Conservation (phyloP, 257 asterid species). For the Scutellaria minor region DNA sequence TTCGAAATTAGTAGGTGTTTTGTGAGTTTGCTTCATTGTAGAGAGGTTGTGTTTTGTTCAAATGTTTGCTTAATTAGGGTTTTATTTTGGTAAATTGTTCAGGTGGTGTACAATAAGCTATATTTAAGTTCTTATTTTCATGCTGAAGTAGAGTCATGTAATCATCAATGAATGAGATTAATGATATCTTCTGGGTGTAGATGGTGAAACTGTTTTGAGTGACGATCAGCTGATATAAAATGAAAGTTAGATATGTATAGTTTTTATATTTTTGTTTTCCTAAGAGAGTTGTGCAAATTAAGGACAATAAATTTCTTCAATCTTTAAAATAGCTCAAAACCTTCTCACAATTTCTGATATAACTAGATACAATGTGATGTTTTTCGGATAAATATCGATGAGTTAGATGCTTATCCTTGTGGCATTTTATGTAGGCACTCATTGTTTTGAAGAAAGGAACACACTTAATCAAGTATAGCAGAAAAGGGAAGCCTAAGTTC, state of each 20-base stretch:
- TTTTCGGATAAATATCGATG: not conserved
- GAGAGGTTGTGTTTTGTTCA: not conserved
- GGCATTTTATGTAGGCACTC: constrained; percentile 57
- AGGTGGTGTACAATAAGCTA: not conserved
- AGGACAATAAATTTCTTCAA: not conserved
- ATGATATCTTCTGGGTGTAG: not conserved
- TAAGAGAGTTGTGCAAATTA: not conserved
- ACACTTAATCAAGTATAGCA: constrained; percentile 89
- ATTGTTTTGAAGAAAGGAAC: constrained; percentile 93
- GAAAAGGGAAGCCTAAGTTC: constrained; percentile 96
- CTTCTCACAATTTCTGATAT: not conserved
- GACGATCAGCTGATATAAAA: not conserved
- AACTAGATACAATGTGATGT: constrained; percentile 2
- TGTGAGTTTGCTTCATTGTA: not conserved
- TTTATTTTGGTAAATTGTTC: not conserved
- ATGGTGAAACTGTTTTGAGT: not conserved
- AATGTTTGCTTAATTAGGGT: not conserved
- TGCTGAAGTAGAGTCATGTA: constrained; percentile 3
- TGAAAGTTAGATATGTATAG: not conserved
- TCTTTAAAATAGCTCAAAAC: not conserved
- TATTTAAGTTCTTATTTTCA: not conserved
- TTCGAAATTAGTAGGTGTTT: not conserved
- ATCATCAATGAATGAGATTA: constrained; percentile 5
- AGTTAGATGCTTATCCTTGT: constrained; percentile 22
- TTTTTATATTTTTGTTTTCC: not conserved